Evolutionary conservation across 208 protist genomes (phyloP).

Genomic region (Strigomonas oncopelti): DNA sequence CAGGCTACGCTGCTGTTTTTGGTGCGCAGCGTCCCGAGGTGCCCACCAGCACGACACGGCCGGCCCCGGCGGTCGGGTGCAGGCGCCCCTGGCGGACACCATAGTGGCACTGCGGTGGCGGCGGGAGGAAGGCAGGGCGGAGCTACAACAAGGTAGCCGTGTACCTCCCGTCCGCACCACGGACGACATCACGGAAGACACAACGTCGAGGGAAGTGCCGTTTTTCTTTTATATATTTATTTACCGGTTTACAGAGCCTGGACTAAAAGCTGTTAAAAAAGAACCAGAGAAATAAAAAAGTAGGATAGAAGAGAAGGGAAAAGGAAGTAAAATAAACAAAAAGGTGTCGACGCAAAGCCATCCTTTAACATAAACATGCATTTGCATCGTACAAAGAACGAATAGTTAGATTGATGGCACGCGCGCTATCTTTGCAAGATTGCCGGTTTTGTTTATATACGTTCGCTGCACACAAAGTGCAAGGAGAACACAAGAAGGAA

Average conservation of each 20-base stretch:
- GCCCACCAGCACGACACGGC: no score
- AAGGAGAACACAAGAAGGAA: not conserved
- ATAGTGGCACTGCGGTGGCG: no score
- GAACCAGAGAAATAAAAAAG: conserved; percentile 2
- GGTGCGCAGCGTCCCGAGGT: no score
- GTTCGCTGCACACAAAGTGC: not conserved
- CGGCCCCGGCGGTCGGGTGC: no score
- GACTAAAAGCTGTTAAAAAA: conserved; percentile 1
- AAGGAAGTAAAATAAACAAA: not conserved
- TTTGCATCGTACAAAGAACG: no score
- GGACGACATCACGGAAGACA: no score
- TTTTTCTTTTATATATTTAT: conserved; percentile 6
- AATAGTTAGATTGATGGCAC: not conserved
- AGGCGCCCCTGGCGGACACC: no score
- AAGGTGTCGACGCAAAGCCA: not conserved
- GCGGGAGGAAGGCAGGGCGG: no score
- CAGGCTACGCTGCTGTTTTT: no score
- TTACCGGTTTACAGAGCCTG: not conserved
- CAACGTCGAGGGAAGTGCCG: not conserved
- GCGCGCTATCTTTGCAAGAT: not conserved
- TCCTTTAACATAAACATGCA: not conserved
- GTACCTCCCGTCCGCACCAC: no score
- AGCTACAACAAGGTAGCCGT: no score
- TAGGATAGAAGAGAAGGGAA: not conserved
- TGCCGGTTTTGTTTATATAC: not conserved